Conservation (phyloP, 2,329 filamentous ascomycete genomes). For the Sporothrix pseudoabietina region DNA sequence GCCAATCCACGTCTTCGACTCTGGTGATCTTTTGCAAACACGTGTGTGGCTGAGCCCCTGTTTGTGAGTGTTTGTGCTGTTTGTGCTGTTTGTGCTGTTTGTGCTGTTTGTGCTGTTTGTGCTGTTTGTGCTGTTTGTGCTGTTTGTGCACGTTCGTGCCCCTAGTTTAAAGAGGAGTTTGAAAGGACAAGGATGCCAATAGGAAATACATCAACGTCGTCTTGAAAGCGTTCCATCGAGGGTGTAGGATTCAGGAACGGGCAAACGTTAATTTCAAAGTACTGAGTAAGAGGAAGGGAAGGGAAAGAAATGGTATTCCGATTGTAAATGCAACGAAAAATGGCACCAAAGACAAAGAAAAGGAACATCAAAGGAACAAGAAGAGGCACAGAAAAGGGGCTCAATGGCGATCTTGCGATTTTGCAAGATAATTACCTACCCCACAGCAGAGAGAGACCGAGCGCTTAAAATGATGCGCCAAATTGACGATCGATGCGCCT, state of each 20-base stretch:
- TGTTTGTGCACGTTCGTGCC: neutral
- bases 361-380: neutral
- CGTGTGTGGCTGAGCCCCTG: neutral
- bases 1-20: neutral
- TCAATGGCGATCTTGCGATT: conserved; percentile 17
- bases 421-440: neutral
- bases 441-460: conserved; percentile 10
- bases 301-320: neutral
- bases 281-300: too few species aligned
- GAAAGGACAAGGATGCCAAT: neutral
- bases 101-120: neutral
- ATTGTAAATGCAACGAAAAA: neutral
- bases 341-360: neutral
- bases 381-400: neutral
- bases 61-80: neutral
- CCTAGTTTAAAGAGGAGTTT: neutral
- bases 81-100: too few species aligned
- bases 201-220: neutral
- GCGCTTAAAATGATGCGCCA: conserved; percentile 9
- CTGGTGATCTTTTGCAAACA: neutral
- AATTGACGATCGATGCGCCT: neutral
- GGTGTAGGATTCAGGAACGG: neutral
- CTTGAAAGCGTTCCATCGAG: neutral
- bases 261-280: conserved; percentile 1
- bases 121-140: neutral